Conservation (phyloP, 2,329 filamentous ascomycete species). For the Stagonosporopsis rhizophila region DNA sequence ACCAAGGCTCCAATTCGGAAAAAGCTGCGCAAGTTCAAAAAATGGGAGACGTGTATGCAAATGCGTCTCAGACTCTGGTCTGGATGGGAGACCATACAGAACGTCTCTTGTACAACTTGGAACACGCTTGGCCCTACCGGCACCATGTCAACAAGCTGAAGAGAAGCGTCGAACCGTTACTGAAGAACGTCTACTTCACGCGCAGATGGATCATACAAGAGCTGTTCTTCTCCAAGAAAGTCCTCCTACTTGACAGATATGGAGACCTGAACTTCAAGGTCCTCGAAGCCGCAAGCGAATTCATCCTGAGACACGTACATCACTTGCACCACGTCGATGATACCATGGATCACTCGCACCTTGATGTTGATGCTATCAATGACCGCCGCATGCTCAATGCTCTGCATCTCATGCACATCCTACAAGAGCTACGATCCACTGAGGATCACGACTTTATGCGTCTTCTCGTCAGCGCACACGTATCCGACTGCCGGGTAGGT, state of each 20-base stretch:
- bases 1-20: background rate
- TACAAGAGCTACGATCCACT: background rate
- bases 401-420: conserved; percentile 2
- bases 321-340: background rate
- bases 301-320: background rate
- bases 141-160: background rate
- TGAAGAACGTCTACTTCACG: background rate
- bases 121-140: background rate
- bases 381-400: conserved; percentile 1
- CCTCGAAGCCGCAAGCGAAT: background rate
- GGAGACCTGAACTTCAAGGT: background rate
- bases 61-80: background rate
- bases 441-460: background rate
- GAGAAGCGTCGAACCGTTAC: background rate
- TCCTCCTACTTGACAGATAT: background rate
- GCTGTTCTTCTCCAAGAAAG: background rate
- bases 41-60: background rate
- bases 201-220: conserved; percentile 6
- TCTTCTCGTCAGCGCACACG: background rate
- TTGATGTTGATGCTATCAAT: background rate
- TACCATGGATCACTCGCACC: background rate
- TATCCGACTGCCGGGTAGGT: background rate
- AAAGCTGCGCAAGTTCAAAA: background rate
- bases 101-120: background rate
- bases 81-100: background rate